Evolutionary conservation across 1,284 basidiomycete species (phyloP), one percentile per base, ranked within the genome.

Genomic region (Porodaedalea pini): DNA sequence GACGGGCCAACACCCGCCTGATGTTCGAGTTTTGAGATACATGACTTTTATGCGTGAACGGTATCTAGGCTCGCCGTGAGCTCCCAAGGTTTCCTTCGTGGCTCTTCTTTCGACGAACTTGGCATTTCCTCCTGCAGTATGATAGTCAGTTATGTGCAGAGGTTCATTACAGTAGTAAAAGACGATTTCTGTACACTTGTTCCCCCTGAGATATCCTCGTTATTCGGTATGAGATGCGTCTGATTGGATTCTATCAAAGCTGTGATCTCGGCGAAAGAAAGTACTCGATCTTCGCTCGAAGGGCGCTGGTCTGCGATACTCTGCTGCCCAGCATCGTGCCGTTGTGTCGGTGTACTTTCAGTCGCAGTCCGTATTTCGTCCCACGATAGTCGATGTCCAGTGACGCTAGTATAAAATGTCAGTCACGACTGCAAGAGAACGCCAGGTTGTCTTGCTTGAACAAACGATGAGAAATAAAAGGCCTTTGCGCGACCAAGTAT

Each of bases 161-260:
- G 3, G 11, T 17, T 6, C 19, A 34, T 13, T 17, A 19, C 21
- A 7, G 6, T 11, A 34, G 8, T 5, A 21, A 31, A 31, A 5
- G 21, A 21, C 19, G 23, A 6, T 32, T 11, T 23, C 7, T 81
- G 54, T 65, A 88, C 88, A 69, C 83, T 86, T 32, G 90, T 64
- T 2, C 69, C 71, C 32, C 84, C 75, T 0, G 85, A 81, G 50
- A 91, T 88, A 43, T 75, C 59, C 60, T 83, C 86, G 67, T 90
- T 91, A 64, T 90, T 88, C 1, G 88, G 88, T 29, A 91, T 88
- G 66, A 83, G 71, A 63, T 88, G 85, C 1, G 81, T 79, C 61
- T 78, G 81, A 25, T 86, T 86, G 32, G 83, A 75, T 64, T 88
- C 81, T 58, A 91, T 87, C 56, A 91, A 73, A 41, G 75, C 75